Percentiles rank a stretch among this genome's conserved stretches.
Evolutionary conservation across 306 rosid genomes (phyloP).

Genomic region (Cucumis sativus): Cucumber_9930_V3 NC_026655.2:18609501-18610000

Average conservation of each 20-base stretch:
- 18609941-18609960: constrained; percentile 85
- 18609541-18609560: not conserved
- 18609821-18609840: constrained; percentile 46
- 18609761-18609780: not conserved
- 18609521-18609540: not conserved
- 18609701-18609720: constrained; percentile 75
- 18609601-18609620: not conserved
- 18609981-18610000: constrained; percentile 58
- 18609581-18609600: not conserved
- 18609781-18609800: not conserved
- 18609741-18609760: not conserved
- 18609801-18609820: constrained; percentile 46
- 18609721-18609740: constrained; percentile 53
- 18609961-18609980: constrained; percentile 51
- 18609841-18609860: constrained; percentile 90
- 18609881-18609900: constrained; percentile 72
- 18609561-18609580: not conserved
- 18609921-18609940: constrained; percentile 54
- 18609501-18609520: not conserved
- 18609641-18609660: constrained; percentile 60
- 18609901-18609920: constrained; percentile 63
- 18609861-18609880: constrained; percentile 79
- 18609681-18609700: constrained; percentile 79
- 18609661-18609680: constrained; percentile 45
- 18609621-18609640: constrained; percentile 66